Evolutionary conservation across 805 yeast genomes (phyloP), one percentile per base, ranked within the genome.

Genomic region (Saturnispora halmiae): DNA sequence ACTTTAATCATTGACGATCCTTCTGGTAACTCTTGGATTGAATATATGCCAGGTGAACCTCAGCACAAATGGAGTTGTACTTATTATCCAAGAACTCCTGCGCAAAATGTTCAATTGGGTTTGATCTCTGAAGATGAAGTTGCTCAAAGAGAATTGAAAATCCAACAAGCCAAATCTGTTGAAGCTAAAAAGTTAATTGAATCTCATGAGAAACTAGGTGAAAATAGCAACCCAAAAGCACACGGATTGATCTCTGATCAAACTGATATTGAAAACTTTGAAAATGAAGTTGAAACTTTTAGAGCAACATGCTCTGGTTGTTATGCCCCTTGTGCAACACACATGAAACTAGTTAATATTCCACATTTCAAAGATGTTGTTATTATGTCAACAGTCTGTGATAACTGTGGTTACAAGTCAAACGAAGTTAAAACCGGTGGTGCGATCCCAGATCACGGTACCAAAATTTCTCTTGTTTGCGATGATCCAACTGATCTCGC

Each of bases 391-490:
- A 92, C 98, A 1, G 79, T 75, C 1, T 92, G 99, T 66, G 88
- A 80, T 25, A 65, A 75, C 47, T 92, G 99, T 65, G 98, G 97
- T 28, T 92, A 83, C 65, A 90, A 85, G 65, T 84, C 95, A 14
- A 92, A 92, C 59, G 99, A 92, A 63, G 98, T 92, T 49, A 92
- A 90, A 66, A 92, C 98, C 4, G 99, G 99, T 45, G 99, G 99
- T 52, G 94, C 82, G 7, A 81, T 92, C 36, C 96, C 98, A 25
- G 81, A 69, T 3, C 71, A 78, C 59, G 99, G 96, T 46, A 78
- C 78, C 48, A 77, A 70, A 46, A 74, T 87, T 46, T 70, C 80
- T 2, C 69, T 92, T 40, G 69, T 68, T 48, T 79, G 90, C 47
- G 87, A 82, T 45, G 97, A 90, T 50, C 79, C 87, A 2, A 95